Conservation (phyloP, 129 eudicot genomes). For the Chrysanthemum makinoi region DNA sequence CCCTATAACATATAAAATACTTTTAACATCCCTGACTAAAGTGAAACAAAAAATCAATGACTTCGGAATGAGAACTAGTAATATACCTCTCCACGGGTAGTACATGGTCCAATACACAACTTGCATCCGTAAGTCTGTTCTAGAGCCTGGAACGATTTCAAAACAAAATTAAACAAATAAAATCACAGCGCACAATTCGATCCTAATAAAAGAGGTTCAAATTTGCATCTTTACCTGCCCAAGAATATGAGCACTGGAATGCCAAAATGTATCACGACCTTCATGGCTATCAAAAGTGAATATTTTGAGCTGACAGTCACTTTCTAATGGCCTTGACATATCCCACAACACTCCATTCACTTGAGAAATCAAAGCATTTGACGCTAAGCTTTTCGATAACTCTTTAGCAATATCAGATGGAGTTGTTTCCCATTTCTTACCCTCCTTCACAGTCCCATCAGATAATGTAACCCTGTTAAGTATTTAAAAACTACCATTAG, state of each 20-base stretch:
- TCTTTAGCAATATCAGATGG: constrained; percentile 73
- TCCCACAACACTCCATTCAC: constrained; percentile 90
- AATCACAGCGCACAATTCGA: background rate
- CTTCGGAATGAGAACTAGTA: background rate
- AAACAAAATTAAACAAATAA: constrained; percentile 16
- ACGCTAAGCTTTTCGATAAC: constrained; percentile 68
- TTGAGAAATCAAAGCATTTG: constrained; percentile 62
- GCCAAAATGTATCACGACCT: constrained; percentile 94
- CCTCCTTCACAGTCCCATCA: constrained; percentile 79
- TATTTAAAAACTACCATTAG: background rate
- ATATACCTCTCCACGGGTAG: constrained; percentile 89
- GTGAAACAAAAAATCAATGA: background rate
- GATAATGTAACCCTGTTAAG: constrained; percentile 59
- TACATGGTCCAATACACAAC: constrained; percentile 92
- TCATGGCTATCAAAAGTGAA: constrained; percentile 64
- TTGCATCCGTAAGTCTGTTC: constrained; percentile 90
- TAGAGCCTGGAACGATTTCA: constrained; percentile 52
- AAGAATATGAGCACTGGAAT: constrained; percentile 94
- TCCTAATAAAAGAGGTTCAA: background rate
- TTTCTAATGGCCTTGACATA: constrained; percentile 81
- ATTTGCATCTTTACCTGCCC: constrained; percentile 53
- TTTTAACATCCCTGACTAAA: background rate
- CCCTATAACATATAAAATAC: constrained; percentile 1
- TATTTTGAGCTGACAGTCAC: constrained; percentile 61
- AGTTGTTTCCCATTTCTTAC: constrained; percentile 75